Conservation (phyloP, 441 rosid genomes). For the Daphne laureola region DNA sequence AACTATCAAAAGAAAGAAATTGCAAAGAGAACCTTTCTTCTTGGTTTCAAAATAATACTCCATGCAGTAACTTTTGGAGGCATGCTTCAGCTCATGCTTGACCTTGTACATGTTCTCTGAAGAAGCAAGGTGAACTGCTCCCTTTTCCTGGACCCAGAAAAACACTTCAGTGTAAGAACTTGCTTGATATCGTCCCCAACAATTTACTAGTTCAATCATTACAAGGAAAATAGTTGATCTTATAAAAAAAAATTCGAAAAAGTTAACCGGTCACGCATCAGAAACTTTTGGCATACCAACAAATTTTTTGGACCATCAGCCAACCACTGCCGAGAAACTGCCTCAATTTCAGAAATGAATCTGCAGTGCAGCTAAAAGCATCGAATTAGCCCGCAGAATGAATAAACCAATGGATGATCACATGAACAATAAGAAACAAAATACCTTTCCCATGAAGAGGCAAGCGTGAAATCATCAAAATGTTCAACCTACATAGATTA, state of each 20-base stretch:
- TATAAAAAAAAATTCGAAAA: background rate
- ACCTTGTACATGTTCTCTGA: slow-evolving; percentile 53
- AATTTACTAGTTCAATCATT: background rate
- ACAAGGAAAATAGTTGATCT: background rate
- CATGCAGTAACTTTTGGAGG: slow-evolving; percentile 73
- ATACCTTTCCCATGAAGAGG: slow-evolving; percentile 99
- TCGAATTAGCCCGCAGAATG: slow-evolving; percentile 4
- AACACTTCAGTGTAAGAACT: background rate
- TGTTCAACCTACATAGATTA: slow-evolving; percentile 53
- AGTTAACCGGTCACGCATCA: slow-evolving; percentile 1
- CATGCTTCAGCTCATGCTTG: slow-evolving; percentile 67
- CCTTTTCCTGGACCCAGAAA: slow-evolving; percentile 63
- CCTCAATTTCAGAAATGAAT: slow-evolving; percentile 96
- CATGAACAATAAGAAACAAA: slow-evolving; percentile 5
- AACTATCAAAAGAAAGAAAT: too few species aligned
- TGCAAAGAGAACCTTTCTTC: slow-evolving; percentile 32
- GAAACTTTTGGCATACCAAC: slow-evolving; percentile 36
- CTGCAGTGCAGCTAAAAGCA: slow-evolving; percentile 21
- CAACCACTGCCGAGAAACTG: slow-evolving; percentile 89
- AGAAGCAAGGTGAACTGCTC: slow-evolving; percentile 59
- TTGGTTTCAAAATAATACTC: slow-evolving; percentile 70
- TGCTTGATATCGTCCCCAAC: background rate
- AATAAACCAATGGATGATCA: slow-evolving; percentile 6
- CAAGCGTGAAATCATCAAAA: slow-evolving; percentile 94
- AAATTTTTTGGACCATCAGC: slow-evolving; percentile 86